These are phyloP conservation scores for Phytophthora fragariaefolia DNA, from an alignment of 352 stramenopile genomes.

Conservation along the genomic window DNA sequence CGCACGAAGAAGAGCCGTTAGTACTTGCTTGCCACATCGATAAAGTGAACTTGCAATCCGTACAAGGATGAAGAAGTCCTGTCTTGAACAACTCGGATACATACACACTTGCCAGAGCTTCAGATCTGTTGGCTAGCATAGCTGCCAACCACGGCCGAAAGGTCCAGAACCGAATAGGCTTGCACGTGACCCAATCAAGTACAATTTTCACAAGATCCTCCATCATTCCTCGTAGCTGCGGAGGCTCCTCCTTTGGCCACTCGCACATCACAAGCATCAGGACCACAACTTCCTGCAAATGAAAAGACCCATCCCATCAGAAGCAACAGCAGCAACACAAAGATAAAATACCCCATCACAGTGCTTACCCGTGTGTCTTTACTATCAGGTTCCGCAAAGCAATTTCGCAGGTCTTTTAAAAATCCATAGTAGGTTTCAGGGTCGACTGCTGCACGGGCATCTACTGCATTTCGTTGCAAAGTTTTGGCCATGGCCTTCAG, in stretches of 20 bases:
- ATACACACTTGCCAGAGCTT: constrained; percentile 32
- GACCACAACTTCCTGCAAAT: constrained; percentile 43
- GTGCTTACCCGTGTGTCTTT: constrained; percentile 37
- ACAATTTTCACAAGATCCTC: constrained; percentile 38
- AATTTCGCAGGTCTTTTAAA: constrained; percentile 28
- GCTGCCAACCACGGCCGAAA: constrained; percentile 45
- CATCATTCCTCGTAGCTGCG: constrained; percentile 36
- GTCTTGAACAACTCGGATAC: constrained; percentile 37
- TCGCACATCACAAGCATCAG: constrained; percentile 46
- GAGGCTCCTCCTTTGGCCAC: constrained; percentile 36
- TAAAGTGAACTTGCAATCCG: constrained; percentile 5
- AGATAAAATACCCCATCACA: background rate
- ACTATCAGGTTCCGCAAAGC: constrained; percentile 28
- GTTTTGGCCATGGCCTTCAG: constrained; percentile 43
- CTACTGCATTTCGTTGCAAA: constrained; percentile 50
- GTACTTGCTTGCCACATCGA: background rate
- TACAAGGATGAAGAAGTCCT: constrained; percentile 50
- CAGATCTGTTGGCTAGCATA: constrained; percentile 31
- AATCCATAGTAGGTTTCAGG: constrained; percentile 38
- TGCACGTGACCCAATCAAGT: constrained; percentile 29
- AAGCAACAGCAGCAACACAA: background rate
- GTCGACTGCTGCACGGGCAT: constrained; percentile 33
- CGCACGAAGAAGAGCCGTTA: constrained; percentile 16
- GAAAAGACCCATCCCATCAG: background rate
- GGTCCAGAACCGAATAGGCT: constrained; percentile 37